Evolutionary conservation across 1,284 basidiomycete species (phyloP).

Genomic region (Tylopilus sp.): DNA sequence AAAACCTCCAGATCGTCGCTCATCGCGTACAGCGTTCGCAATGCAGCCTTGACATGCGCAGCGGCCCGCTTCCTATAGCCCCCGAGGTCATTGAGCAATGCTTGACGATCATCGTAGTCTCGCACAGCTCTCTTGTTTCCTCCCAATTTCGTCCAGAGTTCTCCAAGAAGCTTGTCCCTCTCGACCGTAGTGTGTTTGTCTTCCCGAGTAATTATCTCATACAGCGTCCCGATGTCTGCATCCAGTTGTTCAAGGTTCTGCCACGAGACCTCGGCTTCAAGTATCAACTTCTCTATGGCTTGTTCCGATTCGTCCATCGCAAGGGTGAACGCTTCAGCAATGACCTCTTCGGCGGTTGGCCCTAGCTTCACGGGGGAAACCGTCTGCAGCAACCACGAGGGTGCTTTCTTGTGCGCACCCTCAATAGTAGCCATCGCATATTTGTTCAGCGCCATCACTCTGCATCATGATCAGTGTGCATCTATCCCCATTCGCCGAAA

Average conservation of each 20-base stretch:
- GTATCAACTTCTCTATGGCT: conserved; percentile 51
- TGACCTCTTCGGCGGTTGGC: conserved; percentile 40
- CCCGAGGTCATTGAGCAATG: conserved; percentile 50
- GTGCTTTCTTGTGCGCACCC: conserved; percentile 39
- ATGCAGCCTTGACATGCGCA: conserved; percentile 57
- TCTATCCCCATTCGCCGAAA: background rate
- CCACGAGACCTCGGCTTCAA: conserved; percentile 58
- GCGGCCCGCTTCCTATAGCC: conserved; percentile 56
- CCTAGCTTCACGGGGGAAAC: conserved; percentile 45
- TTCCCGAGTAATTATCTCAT: conserved; percentile 58
- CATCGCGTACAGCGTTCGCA: conserved; percentile 58
- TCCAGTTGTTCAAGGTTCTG: conserved; percentile 58
- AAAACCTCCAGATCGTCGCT: conserved; percentile 71
- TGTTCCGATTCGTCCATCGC: conserved; percentile 57
- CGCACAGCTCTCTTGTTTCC: conserved; percentile 49
- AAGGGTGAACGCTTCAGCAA: conserved; percentile 51
- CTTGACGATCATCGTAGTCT: conserved; percentile 47
- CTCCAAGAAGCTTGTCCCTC: conserved; percentile 52
- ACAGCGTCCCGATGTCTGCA: conserved; percentile 49
- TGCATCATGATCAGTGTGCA: conserved; percentile 26
- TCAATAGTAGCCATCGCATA: conserved; percentile 62
- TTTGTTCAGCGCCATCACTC: conserved; percentile 67
- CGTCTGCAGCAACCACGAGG: conserved; percentile 36
- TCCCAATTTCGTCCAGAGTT: conserved; percentile 66
- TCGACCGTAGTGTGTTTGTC: conserved; percentile 43